Conservation (phyloP, 176 grass and related monocot species). For the Alloteropsis semialata region DNA sequence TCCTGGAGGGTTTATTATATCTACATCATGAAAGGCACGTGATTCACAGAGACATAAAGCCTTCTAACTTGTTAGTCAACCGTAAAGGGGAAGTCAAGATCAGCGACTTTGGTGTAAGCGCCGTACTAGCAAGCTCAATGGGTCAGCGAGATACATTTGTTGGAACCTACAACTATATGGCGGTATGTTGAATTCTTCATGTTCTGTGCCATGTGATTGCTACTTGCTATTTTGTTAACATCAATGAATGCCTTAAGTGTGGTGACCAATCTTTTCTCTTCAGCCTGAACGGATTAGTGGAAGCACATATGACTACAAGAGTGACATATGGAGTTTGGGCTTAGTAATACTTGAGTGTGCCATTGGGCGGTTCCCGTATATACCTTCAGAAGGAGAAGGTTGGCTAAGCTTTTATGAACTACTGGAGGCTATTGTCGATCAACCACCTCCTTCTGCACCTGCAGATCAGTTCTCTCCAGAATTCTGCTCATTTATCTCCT, state of each 20-base stretch:
- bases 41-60: conserved; percentile 98
- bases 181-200: conserved; percentile 59
- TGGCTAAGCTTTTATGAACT: conserved; percentile 96
- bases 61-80: conserved; percentile 95
- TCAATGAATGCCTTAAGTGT: conserved; percentile 9
- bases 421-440: conserved; percentile 97
- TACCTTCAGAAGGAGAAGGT: conserved; percentile 72
- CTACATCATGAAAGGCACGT: conserved; percentile 98
- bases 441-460: conserved; percentile 88
- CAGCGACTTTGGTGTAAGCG: conserved; percentile 92
- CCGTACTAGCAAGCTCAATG: conserved; percentile 78
- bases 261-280: conserved; percentile 37
- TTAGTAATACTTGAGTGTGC: conserved; percentile 98
- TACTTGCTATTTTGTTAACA: conserved; percentile 3
- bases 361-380: conserved; percentile 90
- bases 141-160: conserved; percentile 96
- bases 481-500: conserved; percentile 92
- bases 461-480: conserved; percentile 93
- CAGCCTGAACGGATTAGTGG: conserved; percentile 94
- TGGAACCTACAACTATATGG: conserved; percentile 98
- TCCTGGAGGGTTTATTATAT: conserved; percentile 88
- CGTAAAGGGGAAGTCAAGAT: conserved; percentile 96
- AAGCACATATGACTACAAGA: conserved; percentile 94
- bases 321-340: conserved; percentile 98
- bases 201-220: not conserved